phyloP scores from a whole-genome alignment of 495 filamentous ascomycete species.

The Trichoderma reesei region DNA sequence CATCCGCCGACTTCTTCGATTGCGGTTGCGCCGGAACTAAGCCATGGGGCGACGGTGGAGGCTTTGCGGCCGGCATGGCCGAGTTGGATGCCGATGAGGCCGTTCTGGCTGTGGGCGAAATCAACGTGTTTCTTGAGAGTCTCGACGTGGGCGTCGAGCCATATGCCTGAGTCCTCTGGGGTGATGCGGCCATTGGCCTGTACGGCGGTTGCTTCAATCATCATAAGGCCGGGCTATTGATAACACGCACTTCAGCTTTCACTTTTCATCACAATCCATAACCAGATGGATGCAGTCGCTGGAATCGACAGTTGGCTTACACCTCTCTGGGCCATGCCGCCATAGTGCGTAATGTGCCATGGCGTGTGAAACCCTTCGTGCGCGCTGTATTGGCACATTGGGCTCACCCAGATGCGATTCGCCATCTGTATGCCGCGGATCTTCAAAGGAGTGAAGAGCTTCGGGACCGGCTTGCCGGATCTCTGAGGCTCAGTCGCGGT shows the following conservation, averaged over 20 bases:
- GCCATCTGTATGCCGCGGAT: slow-evolving; percentile 50
- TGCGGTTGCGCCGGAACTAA: slow-evolving; percentile 39
- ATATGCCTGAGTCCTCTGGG: slow-evolving; percentile 61
- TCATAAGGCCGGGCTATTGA: slow-evolving; percentile 44
- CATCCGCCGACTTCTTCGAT: slow-evolving; percentile 48
- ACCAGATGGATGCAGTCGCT: too few species aligned
- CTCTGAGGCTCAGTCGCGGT: slow-evolving; percentile 52
- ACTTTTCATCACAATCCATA: not conserved
- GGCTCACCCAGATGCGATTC: slow-evolving; percentile 52
- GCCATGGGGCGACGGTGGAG: slow-evolving; percentile 55
- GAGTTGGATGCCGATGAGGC: slow-evolving; percentile 65
- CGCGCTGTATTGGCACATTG: slow-evolving; percentile 61
- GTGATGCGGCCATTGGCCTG: slow-evolving; percentile 62
- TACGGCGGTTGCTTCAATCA: slow-evolving; percentile 66
- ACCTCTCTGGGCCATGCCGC: slow-evolving; percentile 52
- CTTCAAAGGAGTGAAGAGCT: slow-evolving; percentile 56
- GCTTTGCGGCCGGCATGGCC: slow-evolving; percentile 71
- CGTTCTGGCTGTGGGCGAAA: slow-evolving; percentile 58
- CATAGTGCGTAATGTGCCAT: slow-evolving; percentile 50
- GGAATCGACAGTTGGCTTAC: slow-evolving; percentile 16
- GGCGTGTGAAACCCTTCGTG: slow-evolving; percentile 51
- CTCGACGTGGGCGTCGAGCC: slow-evolving; percentile 62
- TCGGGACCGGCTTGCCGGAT: slow-evolving; percentile 46
- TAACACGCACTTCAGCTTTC: not conserved
- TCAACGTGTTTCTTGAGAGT: slow-evolving; percentile 49